phyloP scores from a whole-genome alignment of 345 rosid genomes.

The Toxicodendron radicans region DNA sequence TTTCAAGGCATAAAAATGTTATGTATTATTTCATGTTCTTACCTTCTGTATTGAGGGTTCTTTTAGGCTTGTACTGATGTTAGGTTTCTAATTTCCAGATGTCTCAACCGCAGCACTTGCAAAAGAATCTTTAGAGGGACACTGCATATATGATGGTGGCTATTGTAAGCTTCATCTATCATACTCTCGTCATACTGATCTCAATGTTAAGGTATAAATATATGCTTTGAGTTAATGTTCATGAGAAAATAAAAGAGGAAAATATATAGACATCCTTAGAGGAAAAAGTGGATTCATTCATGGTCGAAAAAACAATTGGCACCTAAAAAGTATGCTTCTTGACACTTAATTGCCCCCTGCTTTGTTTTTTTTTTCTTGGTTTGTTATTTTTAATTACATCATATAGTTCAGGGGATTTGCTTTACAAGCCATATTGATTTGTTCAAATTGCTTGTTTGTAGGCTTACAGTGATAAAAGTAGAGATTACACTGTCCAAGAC shows the following conservation, averaged over 20 bases:
- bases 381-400: slow-evolving; percentile 4
- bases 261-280: slow-evolving; percentile 38
- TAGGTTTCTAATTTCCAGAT: slow-evolving; percentile 47
- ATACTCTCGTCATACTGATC: slow-evolving; percentile 99
- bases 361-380: background rate
- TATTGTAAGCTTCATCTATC: slow-evolving; percentile 99
- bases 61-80: slow-evolving; percentile 13
- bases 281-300: slow-evolving; percentile 41
- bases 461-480: slow-evolving; percentile 94
- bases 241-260: slow-evolving; percentile 38
- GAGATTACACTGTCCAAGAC: slow-evolving; percentile 86
- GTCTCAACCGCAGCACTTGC: slow-evolving; percentile 76
- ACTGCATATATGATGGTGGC: slow-evolving; percentile 99
- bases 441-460: slow-evolving; percentile 18
- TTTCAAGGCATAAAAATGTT: background rate
- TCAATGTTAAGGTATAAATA: slow-evolving; percentile 97
- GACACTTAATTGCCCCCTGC: slow-evolving; percentile 32
- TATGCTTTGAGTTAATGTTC: slow-evolving; percentile 57
- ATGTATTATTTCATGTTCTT: background rate
- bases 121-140: slow-evolving; percentile 93
- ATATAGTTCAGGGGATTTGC: background rate
- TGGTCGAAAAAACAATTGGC: slow-evolving; percentile 42
- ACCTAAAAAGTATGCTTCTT: slow-evolving; percentile 54
- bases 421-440: slow-evolving; percentile 16
- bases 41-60: background rate